Evolutionary conservation across 768 basidiomycete genomes (phyloP), one percentile per base, ranked within the genome.

Genomic region (Atractiella rhizophila): DNA sequence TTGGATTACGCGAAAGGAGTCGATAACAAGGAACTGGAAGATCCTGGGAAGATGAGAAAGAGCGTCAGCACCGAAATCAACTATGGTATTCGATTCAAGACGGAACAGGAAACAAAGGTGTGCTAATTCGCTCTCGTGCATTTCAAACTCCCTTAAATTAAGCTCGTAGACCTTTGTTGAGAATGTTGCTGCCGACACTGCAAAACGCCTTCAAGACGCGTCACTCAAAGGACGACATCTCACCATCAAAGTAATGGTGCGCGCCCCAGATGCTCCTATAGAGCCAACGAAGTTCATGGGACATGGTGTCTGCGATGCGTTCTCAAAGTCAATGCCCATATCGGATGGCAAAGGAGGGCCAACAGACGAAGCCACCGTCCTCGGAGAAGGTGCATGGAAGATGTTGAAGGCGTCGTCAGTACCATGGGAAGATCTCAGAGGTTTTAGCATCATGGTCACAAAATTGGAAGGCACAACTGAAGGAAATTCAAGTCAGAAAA

Each of bases 21-120:
- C 21, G 91, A 96, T 51, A 68, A 76, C 26, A 68, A 70, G 40
- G 68, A 68, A 44, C 60, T 96, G 32, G 77, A 82, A 55, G 73
- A 71, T 26, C 76, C 81, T 55, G 81, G 82, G 54, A 70, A 74
- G 37, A n/a, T n/a, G n/a, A 64, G 88, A 51, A 85, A 83, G 57
- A 80, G 76, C 5, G 82, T 98, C 16, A 82, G 78, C 10, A 85
- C 80, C 43, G 88, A 94, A 55, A 78, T 94, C 52, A 98, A 83
- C 39, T 98, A 94, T 56, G 91, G 83, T 0, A 91, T 98, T 41
- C 73, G 91, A 4, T 96, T 96, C 57, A 70, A 76, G 51, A 71
- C 71, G 42, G 66, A 73, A 42, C 73, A 73, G 28, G 74, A 91
- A 54, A 82, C 78, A 5, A 73, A 82, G 54, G 59, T 62, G 2